Evolutionary conservation across 2,329 filamentous ascomycete species (phyloP).

Genomic region (Aspergillus pseudoterreus): DNA sequence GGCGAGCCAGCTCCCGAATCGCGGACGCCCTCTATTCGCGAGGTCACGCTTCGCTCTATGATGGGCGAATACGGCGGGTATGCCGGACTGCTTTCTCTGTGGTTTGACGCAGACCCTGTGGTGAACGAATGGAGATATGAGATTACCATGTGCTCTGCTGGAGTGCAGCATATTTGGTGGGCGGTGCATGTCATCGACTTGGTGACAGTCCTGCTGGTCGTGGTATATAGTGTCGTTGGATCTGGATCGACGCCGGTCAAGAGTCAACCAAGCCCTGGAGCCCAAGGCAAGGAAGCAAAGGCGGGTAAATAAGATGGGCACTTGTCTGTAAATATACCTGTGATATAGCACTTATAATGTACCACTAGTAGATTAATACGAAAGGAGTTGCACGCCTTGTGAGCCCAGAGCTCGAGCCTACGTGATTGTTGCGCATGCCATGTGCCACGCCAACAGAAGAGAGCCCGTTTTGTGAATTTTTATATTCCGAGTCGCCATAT

Average conservation of each 20-base stretch:
- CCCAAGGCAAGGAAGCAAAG: background rate
- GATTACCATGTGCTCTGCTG: constrained; percentile 72
- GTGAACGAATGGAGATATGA: constrained; percentile 76
- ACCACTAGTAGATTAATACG: background rate
- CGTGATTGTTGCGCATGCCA: background rate
- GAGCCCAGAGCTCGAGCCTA: too few species aligned
- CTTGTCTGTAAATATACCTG: too few species aligned
- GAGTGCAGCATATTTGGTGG: constrained; percentile 94
- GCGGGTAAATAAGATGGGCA: background rate
- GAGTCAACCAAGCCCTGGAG: background rate
- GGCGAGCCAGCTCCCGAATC: background rate
- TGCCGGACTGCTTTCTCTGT: constrained; percentile 79
- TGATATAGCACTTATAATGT: too few species aligned
- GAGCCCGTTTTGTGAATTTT: constrained; percentile 6
- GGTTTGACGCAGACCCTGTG: constrained; percentile 67
- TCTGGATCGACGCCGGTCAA: background rate
- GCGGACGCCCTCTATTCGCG: constrained; percentile 56
- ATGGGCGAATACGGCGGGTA: constrained; percentile 97
- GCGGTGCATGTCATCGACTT: constrained; percentile 72
- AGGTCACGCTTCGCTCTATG: constrained; percentile 95
- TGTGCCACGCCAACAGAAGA: background rate
- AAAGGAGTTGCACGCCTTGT: too few species aligned
- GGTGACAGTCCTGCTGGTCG: constrained; percentile 36
- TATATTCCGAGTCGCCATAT: constrained; percentile 12
- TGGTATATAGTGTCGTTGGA: constrained; percentile 12